Evolutionary conservation across 1,284 basidiomycete genomes (phyloP), one percentile per base, ranked within the genome.

Genomic region (Tranzscheliella williamsii): DNA sequence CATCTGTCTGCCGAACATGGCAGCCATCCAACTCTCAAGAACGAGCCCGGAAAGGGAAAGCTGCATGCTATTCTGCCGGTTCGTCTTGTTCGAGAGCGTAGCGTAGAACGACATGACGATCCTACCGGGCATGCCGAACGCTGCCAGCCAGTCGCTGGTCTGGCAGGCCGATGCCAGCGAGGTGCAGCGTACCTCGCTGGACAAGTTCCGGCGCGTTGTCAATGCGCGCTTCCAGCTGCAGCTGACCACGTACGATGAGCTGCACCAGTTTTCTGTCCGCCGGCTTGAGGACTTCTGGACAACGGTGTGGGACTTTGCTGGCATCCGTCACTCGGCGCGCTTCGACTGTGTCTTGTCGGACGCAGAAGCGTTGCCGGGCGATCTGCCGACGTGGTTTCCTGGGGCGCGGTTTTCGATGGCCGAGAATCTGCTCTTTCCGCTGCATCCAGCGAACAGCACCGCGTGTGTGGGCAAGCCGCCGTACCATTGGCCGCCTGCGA

Each of bases 381-480:
- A 70, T 27, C 22, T 66, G 8, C 63, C 63, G 3, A 42, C 39
- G 4, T 66, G 54, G 58, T 66, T 62, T 24, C 55, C 56, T 2
- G 63, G 63, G 2, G 63, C 63, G 3, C 22, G 29, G 12, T 63
- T 54, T 47, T 41, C 29, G n/a, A 45, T 63, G 44, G 60, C 64
- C 2, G 54, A 67, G 26, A 67, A 62, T 33, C 26, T 67, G 17
- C 49, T 70, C 23, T 65, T 67, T 38, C 67, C 67, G 13, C 48
- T 60, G n/a, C 67, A 69, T 18, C 67, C 67, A 4, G 9, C 22
- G 15, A 69, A 69, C 33, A 13, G 30, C 18, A 60, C 67, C 5
- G 41, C 45, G 12, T 70, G 64, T 43, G 51, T 44, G 21, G 54
- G 50, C 13, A 45, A 48, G 6, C 48, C 63, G 11, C 64, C 67